Conservation (phyloP, 2,329 filamentous ascomycete genomes). For the Aspergillus sp. region DNA sequence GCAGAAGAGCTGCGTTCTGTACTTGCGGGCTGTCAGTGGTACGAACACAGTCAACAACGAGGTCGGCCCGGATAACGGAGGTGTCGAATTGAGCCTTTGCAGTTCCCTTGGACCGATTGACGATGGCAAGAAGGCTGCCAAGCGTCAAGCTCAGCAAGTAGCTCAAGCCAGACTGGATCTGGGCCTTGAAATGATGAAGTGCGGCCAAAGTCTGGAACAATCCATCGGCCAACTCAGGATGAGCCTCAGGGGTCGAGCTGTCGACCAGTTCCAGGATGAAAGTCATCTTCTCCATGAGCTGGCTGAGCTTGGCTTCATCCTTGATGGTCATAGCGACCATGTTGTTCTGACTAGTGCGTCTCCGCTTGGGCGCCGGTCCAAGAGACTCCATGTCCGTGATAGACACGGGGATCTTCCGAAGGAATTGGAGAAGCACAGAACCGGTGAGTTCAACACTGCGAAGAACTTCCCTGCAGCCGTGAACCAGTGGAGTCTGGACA, state of each 20-base stretch:
- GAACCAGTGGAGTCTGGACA: conserved; percentile 29
- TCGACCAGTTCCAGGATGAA: conserved; percentile 89
- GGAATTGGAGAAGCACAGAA: conserved; percentile 68
- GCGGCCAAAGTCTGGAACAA: conserved; percentile 86
- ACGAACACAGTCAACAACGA: conserved; percentile 91
- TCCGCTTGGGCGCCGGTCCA: conserved; percentile 73
- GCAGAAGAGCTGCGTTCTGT: conserved; percentile 83
- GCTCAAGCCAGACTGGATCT: conserved; percentile 81
- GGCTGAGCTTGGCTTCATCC: conserved; percentile 65
- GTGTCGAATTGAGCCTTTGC: conserved; percentile 64
- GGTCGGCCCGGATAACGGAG: conserved; percentile 78
- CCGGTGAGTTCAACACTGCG: conserved; percentile 73
- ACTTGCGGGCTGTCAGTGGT: conserved; percentile 90
- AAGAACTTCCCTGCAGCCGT: conserved; percentile 63
- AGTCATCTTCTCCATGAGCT: conserved; percentile 73
- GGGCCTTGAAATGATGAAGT: conserved; percentile 78
- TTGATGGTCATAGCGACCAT: conserved; percentile 62
- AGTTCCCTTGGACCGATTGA: conserved; percentile 67
- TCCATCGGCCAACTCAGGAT: conserved; percentile 72
- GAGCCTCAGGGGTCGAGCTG: conserved; percentile 70
- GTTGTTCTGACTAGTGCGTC: conserved; percentile 74
- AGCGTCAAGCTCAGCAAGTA: conserved; percentile 87
- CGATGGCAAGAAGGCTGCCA: conserved; percentile 77
- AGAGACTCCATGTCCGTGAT: conserved; percentile 68
- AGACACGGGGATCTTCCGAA: conserved; percentile 73